Evolutionary conservation across 2,329 filamentous ascomycete genomes (phyloP), one percentile per base, ranked within the genome.

Genomic region (Pseudogymnoascus sp.): DNA sequence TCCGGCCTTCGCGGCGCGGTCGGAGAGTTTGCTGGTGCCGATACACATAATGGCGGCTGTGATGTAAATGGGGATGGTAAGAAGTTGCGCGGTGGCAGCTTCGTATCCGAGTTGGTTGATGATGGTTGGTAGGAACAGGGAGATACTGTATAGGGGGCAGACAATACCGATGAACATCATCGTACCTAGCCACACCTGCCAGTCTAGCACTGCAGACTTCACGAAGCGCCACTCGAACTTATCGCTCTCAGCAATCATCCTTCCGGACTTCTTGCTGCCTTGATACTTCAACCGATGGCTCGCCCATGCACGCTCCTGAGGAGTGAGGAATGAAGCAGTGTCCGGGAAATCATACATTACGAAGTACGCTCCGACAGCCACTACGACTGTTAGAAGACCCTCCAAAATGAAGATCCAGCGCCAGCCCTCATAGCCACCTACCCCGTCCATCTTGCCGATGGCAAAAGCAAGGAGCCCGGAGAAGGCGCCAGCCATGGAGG

Each of bases 81-180:
- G 72, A 9, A 71, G 64, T 75, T 83, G 64, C 68, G 81, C 74
- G 6, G 67, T 69, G 20, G 79, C 80, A 4, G 77, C 76, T 0
- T 76, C 76, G 68, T 85, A 87, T 3, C 84, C 82, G 1, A 87
- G 72, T 38, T 79, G 78, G 11, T 59, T 69, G 59, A 77, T 69
- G 47, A 77, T 77, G 8, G 75, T 77, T 1, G 74, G 75, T 4
- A 74, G 70, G 66, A 74, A 78, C 61, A 77, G 71, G 9, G 70
- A 70, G n/a, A 72, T 69, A n/a, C 75, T 72, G 66, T 78, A 79
- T 9, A 76, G 67, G n/a, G 77, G 75, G 30, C 74, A 77, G 34
- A 77, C 75, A 57, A 86, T 82, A 7, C 85, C 83, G 76, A 85
- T 86, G 67, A 84, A 85, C 34, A 88, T 82, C 58, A 72, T 37